phyloP scores from a whole-genome alignment of 371 early-diverging fungal genomes.

The Amoeboaphelidium occidentale region DNA sequence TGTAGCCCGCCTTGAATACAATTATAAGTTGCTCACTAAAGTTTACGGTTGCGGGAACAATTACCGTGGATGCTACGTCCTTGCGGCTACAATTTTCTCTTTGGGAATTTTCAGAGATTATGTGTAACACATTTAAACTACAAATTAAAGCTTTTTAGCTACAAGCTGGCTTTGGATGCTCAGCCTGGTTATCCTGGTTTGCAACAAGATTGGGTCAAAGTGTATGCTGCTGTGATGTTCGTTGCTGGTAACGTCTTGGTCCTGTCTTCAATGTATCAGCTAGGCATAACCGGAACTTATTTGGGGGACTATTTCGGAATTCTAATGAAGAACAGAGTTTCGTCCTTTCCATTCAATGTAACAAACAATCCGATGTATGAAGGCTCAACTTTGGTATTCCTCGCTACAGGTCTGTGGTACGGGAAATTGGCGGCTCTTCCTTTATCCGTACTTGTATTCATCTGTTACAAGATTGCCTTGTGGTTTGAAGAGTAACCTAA shows the following conservation, averaged over 20 bases:
- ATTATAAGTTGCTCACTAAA: no score
- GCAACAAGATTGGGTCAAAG: conserved; percentile 21
- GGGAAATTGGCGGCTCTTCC: conserved; percentile 29
- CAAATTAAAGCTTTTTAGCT: not conserved
- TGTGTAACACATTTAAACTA: conserved; percentile 23
- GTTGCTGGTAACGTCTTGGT: conserved; percentile 45
- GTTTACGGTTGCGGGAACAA: no score
- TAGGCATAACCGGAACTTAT: conserved; percentile 77
- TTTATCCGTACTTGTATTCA: conserved; percentile 35
- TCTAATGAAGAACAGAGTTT: conserved; percentile 58
- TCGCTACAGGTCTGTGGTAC: conserved; percentile 61
- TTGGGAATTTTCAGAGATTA: conserved; percentile 58
- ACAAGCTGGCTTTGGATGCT: not conserved
- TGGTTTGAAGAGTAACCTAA: conserved; percentile 38
- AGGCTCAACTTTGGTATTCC: conserved; percentile 65
- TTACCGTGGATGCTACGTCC: conserved; percentile 61
- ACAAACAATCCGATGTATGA: conserved; percentile 78
- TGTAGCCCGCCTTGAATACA: no score
- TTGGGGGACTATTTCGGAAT: conserved; percentile 85
- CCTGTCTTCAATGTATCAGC: conserved; percentile 51
- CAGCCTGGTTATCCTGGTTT: not conserved
- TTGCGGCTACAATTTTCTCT: conserved; percentile 50
- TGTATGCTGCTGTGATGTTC: conserved; percentile 24
- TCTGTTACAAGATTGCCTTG: conserved; percentile 46
- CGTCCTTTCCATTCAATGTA: conserved; percentile 72